Evolutionary conservation across 306 rosid species (phyloP), one percentile per base, ranked within the genome.

Genomic region (Lablab purpureus): DNA sequence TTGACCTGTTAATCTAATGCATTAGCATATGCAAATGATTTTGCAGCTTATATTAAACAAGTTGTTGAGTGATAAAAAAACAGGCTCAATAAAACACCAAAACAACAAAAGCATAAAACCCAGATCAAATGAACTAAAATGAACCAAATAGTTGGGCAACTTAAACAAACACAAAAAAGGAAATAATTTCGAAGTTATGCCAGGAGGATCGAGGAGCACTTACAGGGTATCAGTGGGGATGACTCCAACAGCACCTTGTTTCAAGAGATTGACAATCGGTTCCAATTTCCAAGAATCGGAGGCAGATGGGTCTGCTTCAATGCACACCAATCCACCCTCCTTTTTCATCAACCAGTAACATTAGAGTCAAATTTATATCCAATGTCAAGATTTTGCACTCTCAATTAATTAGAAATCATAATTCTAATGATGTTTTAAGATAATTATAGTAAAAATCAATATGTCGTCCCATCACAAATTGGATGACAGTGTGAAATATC

Each of bases 191-290:
- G 23, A 62, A 62, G 17, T 62, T 62, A 5, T 30, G 43, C 4
- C 41, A 64, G 4, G 8, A 13, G 34, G 71, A 43, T 45, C 5
- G 28, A 59, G 71, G 22, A 41, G 7, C 21, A 60, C 89, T 75
- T 82, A 94, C 99, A 89, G 55, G 18, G 97, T 92, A 79, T 94
- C 99, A 4, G 99, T 94, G 56, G 99, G 99, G 73, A 94, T 91
- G 71, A 89, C 93, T 22, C 99, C 97, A 73, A 94, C 99, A 25
- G 97, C 99, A 19, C 99, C 99, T 79, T 88, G 82, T 69, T 87
- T 91, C 77, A 94, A 85, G 40, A 92, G 86, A 72, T 89, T 74
- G 6, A 87, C 80, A 45, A 90, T 71, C 0, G 93, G 89, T 51
- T 92, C 97, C 90, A 94, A 83, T 88, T 88, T 94, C 99, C 97